Evolutionary conservation across 345 rosid species (phyloP).

Genomic region (Lepidium africanum): DNA sequence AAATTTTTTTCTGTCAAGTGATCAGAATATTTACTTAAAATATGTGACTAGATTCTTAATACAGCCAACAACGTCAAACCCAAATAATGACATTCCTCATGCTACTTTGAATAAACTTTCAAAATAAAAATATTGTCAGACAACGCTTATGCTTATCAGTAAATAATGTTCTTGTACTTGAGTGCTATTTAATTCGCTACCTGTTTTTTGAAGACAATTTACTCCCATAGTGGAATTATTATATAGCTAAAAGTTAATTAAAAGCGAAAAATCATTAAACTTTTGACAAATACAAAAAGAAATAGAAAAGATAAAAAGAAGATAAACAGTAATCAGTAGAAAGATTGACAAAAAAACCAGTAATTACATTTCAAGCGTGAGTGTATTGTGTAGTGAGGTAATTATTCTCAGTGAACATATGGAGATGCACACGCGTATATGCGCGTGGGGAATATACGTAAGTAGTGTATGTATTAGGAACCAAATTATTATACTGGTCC

Average conservation of each 20-base stretch:
- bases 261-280: neutral
- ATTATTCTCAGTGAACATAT: neutral
- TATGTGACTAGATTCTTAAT: neutral
- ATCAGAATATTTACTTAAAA: neutral
- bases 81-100: constrained; percentile 13
- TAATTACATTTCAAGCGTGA: neutral
- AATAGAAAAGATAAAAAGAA: neutral
- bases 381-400: neutral
- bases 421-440: neutral
- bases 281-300: neutral
- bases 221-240: neutral
- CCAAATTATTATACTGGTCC: constrained; percentile 24
- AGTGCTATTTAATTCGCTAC: constrained; percentile 4
- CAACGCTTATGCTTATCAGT: neutral
- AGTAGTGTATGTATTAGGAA: neutral
- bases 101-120: neutral
- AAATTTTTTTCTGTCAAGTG: no score
- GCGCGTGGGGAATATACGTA: neutral
- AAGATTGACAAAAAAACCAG: no score
- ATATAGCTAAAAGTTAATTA: neutral
- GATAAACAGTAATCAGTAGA: no score
- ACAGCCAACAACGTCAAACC: constrained; percentile 3
- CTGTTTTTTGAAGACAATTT: neutral
- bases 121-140: neutral
- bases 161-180: neutral